Conservation (phyloP, 495 filamentous ascomycete genomes). For the Aspergillus bridgeri region DNA sequence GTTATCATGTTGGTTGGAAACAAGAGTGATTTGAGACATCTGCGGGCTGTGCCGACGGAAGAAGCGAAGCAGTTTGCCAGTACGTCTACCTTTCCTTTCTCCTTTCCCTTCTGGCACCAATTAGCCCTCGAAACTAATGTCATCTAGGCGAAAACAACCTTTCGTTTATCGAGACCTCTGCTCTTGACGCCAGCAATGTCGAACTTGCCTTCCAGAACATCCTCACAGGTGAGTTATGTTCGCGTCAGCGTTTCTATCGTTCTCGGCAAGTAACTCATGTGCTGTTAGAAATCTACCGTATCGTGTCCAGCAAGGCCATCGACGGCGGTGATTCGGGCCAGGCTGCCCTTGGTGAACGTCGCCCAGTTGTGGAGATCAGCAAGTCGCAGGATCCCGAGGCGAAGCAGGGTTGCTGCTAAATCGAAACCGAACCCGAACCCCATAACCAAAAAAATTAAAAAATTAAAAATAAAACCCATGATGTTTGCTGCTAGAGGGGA, state of each 20-base stretch:
- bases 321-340: conserved; percentile 76
- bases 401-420: conserved; percentile 87
- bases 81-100: conserved; percentile 52
- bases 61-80: conserved; percentile 98
- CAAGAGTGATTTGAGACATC: conserved; percentile 99
- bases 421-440: not conserved
- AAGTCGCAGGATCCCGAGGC: conserved; percentile 71
- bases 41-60: conserved; percentile 95
- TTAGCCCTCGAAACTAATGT: not conserved
- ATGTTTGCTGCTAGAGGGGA: conserved; percentile 12
- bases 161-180: conserved; percentile 98
- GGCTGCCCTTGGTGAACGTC: conserved; percentile 68
- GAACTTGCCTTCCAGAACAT: conserved; percentile 99
- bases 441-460: not conserved
- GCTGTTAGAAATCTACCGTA: conserved; percentile 93
- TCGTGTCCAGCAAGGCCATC: conserved; percentile 95
- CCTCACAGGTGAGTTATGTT: conserved; percentile 71
- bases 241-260: not conserved
- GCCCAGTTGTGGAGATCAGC: conserved; percentile 74
- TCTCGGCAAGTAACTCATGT: not conserved
- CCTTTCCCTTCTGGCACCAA: not conserved
- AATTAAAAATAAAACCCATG: not conserved
- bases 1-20: conserved; percentile 99
- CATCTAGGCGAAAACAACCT: conserved; percentile 82
- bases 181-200: conserved; percentile 97